These are phyloP conservation scores for Tolypocladium paradoxum DNA, from an alignment of 2,329 filamentous ascomycete genomes.

Conservation along the genomic window DNA sequence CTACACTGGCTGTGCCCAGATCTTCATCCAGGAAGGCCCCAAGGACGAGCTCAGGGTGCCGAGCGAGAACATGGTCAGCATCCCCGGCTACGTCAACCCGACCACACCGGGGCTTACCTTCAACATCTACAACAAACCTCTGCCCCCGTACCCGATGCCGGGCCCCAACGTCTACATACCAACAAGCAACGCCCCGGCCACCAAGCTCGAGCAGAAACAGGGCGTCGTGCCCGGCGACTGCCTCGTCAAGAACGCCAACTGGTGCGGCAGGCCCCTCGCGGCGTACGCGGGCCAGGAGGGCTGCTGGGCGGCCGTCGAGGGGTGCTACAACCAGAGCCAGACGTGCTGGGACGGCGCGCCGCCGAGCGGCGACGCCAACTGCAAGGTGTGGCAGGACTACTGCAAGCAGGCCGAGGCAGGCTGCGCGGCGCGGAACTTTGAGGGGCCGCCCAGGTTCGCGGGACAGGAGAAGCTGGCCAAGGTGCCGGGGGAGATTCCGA, in stretches of 20 bases:
- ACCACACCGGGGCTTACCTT: conserved; percentile 47
- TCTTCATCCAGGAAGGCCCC: conserved; percentile 45
- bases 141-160: conserved; percentile 41
- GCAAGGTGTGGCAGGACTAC: conserved; percentile 51
- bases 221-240: conserved; percentile 45
- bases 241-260: conserved; percentile 59
- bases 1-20: conserved; percentile 61
- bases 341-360: conserved; percentile 49
- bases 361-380: conserved; percentile 49
- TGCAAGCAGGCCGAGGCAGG: conserved; percentile 38
- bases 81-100: conserved; percentile 53
- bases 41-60: conserved; percentile 28
- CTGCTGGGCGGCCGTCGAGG: conserved; percentile 47
- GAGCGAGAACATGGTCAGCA: conserved; percentile 33
- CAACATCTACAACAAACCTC: conserved; percentile 47
- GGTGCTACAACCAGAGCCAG: conserved; percentile 48
- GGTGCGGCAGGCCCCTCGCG: conserved; percentile 54
- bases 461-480: conserved; percentile 21
- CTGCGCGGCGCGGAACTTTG: conserved; percentile 31
- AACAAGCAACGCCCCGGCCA: conserved; percentile 1
- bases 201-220: conserved; percentile 16
- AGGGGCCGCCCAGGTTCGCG: conserved; percentile 35
- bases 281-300: conserved; percentile 41
- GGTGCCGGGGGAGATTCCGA: conserved; percentile 22
- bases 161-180: conserved; percentile 42